Evolutionary conservation across 1,139 yeast species (phyloP), one percentile per base, ranked within the genome.

Genomic region (Scheffersomyces titani): DNA sequence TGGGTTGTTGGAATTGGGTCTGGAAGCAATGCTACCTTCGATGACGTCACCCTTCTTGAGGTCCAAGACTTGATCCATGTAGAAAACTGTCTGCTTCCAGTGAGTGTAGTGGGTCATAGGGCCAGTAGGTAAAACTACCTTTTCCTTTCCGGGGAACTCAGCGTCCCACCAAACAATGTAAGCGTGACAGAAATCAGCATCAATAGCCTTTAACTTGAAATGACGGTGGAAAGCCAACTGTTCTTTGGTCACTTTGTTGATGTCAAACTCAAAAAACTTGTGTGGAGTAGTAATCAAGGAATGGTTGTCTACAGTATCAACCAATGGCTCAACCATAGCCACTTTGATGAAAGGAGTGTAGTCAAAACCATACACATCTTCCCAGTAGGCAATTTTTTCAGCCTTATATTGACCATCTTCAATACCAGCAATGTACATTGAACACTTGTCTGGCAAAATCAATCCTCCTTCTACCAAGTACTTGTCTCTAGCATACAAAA

Each of bases 61-160:
- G 69, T 89, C 90, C 63, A 93, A 76, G 44, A 90, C 97, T 67
- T 91, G 92, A 67, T 85, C 87, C 71, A 94, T 83, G 75, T 94
- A 96, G 76, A 96, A 92, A 1, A 94, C 97, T 19, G 98, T 90
- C 77, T 94, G 99, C 74, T 94, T 96, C 99, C 99, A 96, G 72
- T 90, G 97, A 24, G 96, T 90, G 76, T 89, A 89, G 62, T 85
- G 83, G 54, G 87, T 84, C 79, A 88, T 89, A 50, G 97, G 94
- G 44, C 96, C 96, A 19, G 97, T 90, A 47, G 90, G 85, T 67
- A 90, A 89, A 46, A 78, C 78, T 51, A 88, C 86, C 58, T 81
- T 84, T 63, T 85, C 86, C 57, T 82, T 81, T 62, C 88, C 86
- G 57, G 92, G 90, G 83, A 94, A 94, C 64, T 85, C 92, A 68